phyloP scores from a whole-genome alignment of 805 yeast genomes.

The Wickerhamomyces mucosus region DNA sequence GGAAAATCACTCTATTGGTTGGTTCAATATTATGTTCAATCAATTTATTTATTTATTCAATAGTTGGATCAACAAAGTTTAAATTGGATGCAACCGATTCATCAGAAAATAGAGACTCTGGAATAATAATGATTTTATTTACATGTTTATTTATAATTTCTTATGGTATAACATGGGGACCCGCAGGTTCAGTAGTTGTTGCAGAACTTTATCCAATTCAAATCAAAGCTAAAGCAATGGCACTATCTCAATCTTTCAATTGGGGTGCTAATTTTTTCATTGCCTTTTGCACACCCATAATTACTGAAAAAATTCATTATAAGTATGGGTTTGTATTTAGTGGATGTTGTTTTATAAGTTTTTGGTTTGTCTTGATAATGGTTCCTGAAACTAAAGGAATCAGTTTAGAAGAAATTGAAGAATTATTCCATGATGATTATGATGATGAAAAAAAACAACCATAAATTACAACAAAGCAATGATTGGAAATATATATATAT shows the following conservation, averaged over 20 bases:
- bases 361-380: constrained; percentile 41
- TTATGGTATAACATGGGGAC: constrained; percentile 53
- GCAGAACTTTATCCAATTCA: constrained; percentile 46
- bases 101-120: constrained; percentile 27
- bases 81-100: constrained; percentile 19
- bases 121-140: constrained; percentile 44
- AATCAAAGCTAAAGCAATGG: constrained; percentile 46
- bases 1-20: constrained; percentile 27
- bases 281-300: constrained; percentile 54
- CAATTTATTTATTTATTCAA: constrained; percentile 42
- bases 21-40: constrained; percentile 40
- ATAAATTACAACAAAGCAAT: too few relatives aligned
- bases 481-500: too few relatives aligned
- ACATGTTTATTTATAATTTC: constrained; percentile 42
- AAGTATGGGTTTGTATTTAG: constrained; percentile 48
- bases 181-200: constrained; percentile 37
- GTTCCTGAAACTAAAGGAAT: constrained; percentile 78
- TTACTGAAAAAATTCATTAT: constrained; percentile 47
- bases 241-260: constrained; percentile 49
- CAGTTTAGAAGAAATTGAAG: constrained; percentile 71
- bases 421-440: constrained; percentile 32
- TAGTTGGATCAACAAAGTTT: constrained; percentile 32
- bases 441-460: too few relatives aligned
- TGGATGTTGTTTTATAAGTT: constrained; percentile 35
- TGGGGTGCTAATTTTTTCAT: constrained; percentile 44